Evolutionary conservation across 495 filamentous ascomycete genomes (phyloP), one percentile per base, ranked within the genome.

Genomic region (Lepraria neglecta): DNA sequence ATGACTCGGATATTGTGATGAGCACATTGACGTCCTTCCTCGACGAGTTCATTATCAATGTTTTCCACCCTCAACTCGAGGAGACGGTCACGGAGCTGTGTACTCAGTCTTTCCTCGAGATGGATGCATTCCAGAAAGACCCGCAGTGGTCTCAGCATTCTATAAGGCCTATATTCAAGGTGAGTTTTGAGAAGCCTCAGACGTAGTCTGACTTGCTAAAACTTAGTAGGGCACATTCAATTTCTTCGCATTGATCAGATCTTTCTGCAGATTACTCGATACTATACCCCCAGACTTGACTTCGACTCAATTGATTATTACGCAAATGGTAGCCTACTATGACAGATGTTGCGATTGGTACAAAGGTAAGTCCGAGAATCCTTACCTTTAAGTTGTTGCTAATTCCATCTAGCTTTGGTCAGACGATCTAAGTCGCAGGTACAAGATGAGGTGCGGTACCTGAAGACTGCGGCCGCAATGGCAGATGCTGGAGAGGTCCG

Each of bases 31-130:
- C 94, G 2, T 92, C 90, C 27, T 99, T 99, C 75, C 82, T 99
- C 12, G 94, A 99, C 70, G 95, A 99, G 71, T 97, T 97, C 73
- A 82, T 99, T 58, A 86, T 97, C 72, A 97, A 97, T 67, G 92
- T 97, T 42, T 99, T 99, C 76, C 88, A 92, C 59, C 94, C 94
- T 21, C 95, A 97, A 68, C 76, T 99, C 15, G 94, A 99, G 57
- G 94, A 99, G 68, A 96, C 95, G 0, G 83, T 99, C 7, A 84
- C 86, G 14, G 95, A 99, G 69, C 78, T 96, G 33, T 90, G 89
- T 71, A 86, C 87, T 38, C 81, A 87, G 48, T 87, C 87, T 21
- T 89, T 92, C 69, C 87, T 88, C 65, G 89, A 92, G 48, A 69
- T 84, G 11, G 90, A 97, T 72, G 87, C 91, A 19, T 99, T 97